Conservation (phyloP, 257 asterid genomes). For the Capsicum baccatum region DNA sequence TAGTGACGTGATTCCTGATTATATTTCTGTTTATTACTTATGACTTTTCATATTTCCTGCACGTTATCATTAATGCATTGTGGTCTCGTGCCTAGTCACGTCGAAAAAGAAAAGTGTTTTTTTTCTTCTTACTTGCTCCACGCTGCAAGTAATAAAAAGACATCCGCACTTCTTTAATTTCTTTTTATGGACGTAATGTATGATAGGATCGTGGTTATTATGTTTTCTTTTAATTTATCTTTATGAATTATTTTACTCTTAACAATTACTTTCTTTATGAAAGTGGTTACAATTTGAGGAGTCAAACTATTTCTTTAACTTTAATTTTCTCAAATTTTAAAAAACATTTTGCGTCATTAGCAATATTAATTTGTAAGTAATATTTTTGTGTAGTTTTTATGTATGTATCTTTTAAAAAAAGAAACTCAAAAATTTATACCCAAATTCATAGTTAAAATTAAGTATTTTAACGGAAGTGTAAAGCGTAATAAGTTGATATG, state of each 20-base stretch:
- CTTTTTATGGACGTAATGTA: neutral
- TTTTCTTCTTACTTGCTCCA: neutral
- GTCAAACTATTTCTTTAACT: too few relatives aligned
- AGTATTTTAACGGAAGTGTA: too few relatives aligned
- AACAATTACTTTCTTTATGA: too few relatives aligned
- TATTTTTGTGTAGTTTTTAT: too few relatives aligned
- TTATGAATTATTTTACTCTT: neutral
- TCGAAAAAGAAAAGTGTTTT: neutral
- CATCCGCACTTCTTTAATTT: neutral
- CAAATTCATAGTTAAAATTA: too few relatives aligned
- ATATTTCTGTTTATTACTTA: neutral
- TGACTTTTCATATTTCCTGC: neutral
- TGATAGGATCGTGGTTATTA: neutral
- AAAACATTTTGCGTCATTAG: neutral
- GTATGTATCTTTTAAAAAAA: too few relatives aligned
- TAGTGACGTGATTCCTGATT: neutral
- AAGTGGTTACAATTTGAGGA: too few relatives aligned
- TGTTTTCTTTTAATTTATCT: neutral
- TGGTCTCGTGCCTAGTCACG: neutral
- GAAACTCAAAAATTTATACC: too few relatives aligned
- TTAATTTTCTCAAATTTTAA: too few relatives aligned
- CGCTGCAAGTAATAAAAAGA: neutral
- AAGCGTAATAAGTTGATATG: neutral
- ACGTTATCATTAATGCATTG: neutral
- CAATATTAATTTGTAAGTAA: neutral